These are phyloP conservation scores for Clitocybe nebularis DNA, from an alignment of 1,284 basidiomycete genomes.

Conservation along the genomic window DNA sequence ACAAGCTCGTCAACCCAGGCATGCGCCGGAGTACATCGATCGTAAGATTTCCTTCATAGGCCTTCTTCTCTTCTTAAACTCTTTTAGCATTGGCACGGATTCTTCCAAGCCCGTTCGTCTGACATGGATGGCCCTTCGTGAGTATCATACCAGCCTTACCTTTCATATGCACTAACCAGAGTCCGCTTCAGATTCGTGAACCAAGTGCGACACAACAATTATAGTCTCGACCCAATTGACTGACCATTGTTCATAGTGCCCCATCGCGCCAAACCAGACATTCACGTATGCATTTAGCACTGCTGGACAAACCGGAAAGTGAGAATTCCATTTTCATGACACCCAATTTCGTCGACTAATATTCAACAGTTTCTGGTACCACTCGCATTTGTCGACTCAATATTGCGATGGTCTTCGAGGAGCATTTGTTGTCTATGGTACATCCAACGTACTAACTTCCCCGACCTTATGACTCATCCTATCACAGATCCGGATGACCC, in stretches of 20 bases:
- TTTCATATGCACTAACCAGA: background rate
- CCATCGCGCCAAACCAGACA: constrained; percentile 28
- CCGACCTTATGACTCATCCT: background rate
- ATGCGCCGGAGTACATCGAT: constrained; percentile 23
- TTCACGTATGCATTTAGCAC: constrained; percentile 28
- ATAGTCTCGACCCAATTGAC: background rate
- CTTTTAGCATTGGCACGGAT: constrained; percentile 42
- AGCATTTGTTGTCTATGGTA: constrained; percentile 40
- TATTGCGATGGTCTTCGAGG: constrained; percentile 46
- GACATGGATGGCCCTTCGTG: constrained; percentile 31
- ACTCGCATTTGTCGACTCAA: constrained; percentile 34
- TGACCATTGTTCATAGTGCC: constrained; percentile 33
- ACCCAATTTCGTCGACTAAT: background rate
- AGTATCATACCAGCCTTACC: constrained; percentile 1
- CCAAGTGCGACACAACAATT: constrained; percentile 8
- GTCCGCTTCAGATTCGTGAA: constrained; percentile 20
- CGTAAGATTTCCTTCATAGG: constrained; percentile 12
- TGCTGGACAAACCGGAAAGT: constrained; percentile 24
- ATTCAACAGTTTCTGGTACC: constrained; percentile 29
- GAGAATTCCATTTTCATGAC: constrained; percentile 1
- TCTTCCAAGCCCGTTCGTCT: constrained; percentile 32
- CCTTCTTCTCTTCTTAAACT: background rate
- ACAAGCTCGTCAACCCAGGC: constrained; percentile 17
- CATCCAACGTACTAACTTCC: constrained; percentile 24
- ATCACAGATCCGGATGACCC: constrained; percentile 20